Conservation (phyloP, 371 early-diverging fungal species). For the Basidiobolus heterosporus region DNA sequence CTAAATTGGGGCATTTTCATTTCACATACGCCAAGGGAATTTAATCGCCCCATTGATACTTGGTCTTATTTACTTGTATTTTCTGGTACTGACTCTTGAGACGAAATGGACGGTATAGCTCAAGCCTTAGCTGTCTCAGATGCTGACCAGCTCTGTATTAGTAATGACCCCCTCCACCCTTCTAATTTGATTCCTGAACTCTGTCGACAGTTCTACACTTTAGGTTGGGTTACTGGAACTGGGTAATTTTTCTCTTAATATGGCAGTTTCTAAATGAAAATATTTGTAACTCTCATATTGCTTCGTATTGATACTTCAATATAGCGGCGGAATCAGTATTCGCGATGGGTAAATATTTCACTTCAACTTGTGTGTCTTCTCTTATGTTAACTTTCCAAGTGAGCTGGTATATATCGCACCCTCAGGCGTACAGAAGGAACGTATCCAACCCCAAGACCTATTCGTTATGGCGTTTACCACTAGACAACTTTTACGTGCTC, state of each 20-base stretch:
- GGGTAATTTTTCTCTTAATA: slow-evolving; percentile 26
- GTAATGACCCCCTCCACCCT: slow-evolving; percentile 44
- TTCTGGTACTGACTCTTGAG: background rate
- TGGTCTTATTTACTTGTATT: background rate
- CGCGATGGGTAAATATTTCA: slow-evolving; percentile 39
- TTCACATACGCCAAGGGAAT: background rate
- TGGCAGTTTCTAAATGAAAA: background rate
- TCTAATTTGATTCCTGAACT: slow-evolving; percentile 88
- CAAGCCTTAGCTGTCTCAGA: too few species aligned
- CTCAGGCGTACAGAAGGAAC: slow-evolving; percentile 90
- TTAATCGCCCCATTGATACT: background rate
- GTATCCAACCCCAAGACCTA: slow-evolving; percentile 67
- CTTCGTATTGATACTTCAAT: slow-evolving; percentile 8
- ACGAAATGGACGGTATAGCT: background rate
- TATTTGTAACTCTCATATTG: background rate
- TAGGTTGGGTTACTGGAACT: slow-evolving; percentile 94
- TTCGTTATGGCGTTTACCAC: slow-evolving; percentile 59
- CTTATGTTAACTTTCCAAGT: slow-evolving; percentile 1
- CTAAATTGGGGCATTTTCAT: background rate
- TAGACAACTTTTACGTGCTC: slow-evolving; percentile 47
- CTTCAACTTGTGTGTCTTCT: background rate
- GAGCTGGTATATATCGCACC: slow-evolving; percentile 79
- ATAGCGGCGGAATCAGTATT: slow-evolving; percentile 74
- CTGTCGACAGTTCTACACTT: slow-evolving; percentile 71
- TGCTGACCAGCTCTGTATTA: too few species aligned